Percentiles rank a stretch among this genome's conserved stretches.
Conservation (phyloP, 768 basidiomycete genomes). For the Asterophora lycoperdoides region DNA sequence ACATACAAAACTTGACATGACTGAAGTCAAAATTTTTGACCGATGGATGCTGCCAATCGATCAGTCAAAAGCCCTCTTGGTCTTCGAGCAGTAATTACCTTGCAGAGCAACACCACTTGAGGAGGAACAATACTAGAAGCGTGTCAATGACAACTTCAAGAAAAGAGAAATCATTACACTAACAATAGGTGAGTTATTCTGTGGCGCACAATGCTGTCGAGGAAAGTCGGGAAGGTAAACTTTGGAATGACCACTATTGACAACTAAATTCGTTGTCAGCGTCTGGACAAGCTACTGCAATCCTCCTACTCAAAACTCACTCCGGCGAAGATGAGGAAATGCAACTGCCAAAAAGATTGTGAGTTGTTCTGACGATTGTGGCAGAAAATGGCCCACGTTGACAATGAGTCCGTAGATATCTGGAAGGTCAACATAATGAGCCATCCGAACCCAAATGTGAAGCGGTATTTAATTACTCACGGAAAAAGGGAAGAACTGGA, state of each 20-base stretch:
- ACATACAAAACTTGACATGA: slow-evolving; percentile 48
- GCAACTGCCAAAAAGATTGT: slow-evolving; percentile 34
- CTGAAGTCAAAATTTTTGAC: slow-evolving; percentile 46
- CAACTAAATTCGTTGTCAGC: slow-evolving; percentile 29
- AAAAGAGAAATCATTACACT: slow-evolving; percentile 14
- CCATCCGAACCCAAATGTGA: not conserved
- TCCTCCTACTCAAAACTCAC: slow-evolving; percentile 26
- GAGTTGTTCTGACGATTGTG: not conserved
- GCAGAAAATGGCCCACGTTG: slow-evolving; percentile 34
- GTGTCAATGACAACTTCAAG: not conserved
- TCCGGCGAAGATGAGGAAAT: slow-evolving; percentile 50
- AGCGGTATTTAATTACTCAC: slow-evolving; percentile 29
- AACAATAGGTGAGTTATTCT: slow-evolving; percentile 55
- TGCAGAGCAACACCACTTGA: slow-evolving; percentile 62
- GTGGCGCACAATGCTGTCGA: slow-evolving; percentile 52
- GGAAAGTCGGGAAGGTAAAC: slow-evolving; percentile 53
- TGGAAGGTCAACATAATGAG: slow-evolving; percentile 16
- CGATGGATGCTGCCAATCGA: slow-evolving; percentile 42
- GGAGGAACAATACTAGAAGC: slow-evolving; percentile 55
- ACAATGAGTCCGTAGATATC: slow-evolving; percentile 61
- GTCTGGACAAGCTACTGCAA: not conserved
- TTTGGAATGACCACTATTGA: slow-evolving; percentile 61
- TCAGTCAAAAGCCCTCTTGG: not conserved
- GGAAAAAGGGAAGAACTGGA: slow-evolving; percentile 57
- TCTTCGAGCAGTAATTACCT: slow-evolving; percentile 34